Evolutionary conservation across 2,329 filamentous ascomycete genomes (phyloP), one percentile per base, ranked within the genome.

Genomic region (Trichophaea hybrida): DNA sequence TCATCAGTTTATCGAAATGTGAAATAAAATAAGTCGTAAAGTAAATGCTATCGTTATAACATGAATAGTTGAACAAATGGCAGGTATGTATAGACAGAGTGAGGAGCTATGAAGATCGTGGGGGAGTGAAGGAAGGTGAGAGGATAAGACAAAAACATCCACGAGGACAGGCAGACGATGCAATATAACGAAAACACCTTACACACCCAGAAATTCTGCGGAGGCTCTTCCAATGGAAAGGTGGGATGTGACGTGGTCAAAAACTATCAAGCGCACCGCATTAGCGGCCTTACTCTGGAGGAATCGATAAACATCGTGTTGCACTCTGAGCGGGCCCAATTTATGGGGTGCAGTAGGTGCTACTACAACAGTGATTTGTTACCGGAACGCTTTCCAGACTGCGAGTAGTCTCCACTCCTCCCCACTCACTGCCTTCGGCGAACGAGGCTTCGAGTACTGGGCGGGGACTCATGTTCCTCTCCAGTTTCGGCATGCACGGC

Each of bases 221-320:
- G 50, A 37, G 35, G 37, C 35, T 55, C 53, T 44, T 55, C 53
- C 53, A 55, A 55, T 55, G 12, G 38, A 34, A 46, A 46, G 53
- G 38, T 40, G 35, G 15, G 53, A 43, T 43, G 53, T 55, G 53
- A 55, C 53, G 53, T 55, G 53, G 53, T 55, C 53, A 55, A 34
- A 46, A 44, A 31, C 17, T 43, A 55, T 44, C 53, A 55, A 24
- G 40, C 38, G 32, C 37, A 44, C 53, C 53, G 53, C 53, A 55
- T 55, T 55, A 55, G 53, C 37, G 53, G 53, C 34, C 50, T 24
- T 51, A 43, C 53, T 37, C 37, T 32, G 38, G 33, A 44, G 35
- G 50, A 31, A 55, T 44, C 53, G 53, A 44, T 44, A 55, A 43
- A 55, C 38, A 55, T 55, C 53, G 53, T 55, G 53, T n/a, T 43